Base-by-base conservation (phyloP, 192 early-diverging fungal species). In the Rhizoclosmatium globosum region DNA sequence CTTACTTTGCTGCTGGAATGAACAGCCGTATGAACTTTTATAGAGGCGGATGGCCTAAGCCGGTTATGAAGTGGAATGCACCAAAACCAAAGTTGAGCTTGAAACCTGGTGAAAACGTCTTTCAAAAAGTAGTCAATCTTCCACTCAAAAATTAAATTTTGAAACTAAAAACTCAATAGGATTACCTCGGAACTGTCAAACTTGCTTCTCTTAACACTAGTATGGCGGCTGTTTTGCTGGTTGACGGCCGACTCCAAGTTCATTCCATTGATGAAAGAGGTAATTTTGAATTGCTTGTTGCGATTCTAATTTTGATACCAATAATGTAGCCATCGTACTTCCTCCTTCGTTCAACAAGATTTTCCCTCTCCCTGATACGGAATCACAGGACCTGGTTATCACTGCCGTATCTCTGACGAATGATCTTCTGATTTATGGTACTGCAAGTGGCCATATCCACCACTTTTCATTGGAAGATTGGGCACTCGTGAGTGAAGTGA, bases 391-490 rank as follows among this genome's bases (percentile, higher is more conserved):
- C 57, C 60, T 60, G 21, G 58, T 46, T 3, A 83, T 85, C 67
- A 75, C 70, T 4, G 81, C 45, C 61, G 81, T 70, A 2, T 62
- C 39, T 19, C 38, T 86, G 4, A 86, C 85, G n/a, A 58, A 82
- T 67, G 81, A 84, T 6, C 76, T 86, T 13, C 67, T 85, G 48
- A 71, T 86, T 21, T 86, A 83, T 57, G 84, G 74, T 2, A 86
- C 79, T n/a, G 68, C 56, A 45, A 73, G 44, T 21, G 85, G 85
- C 21, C 57, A 57, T 23, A 68, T 86, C 7, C 69, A 79, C 46
- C 82, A 86, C 60, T 87, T 80, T 45, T 58, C 67, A 21, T 17
- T 81, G 3, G 87, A 89, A 48, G 82, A 82, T n/a, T 84, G 83
- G 85, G 64, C 68, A 41, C 46, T 85, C 53, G 85, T 89, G 1